phyloP scores from a whole-genome alignment of 2,329 filamentous ascomycete species.

The Aspergillus ochraceoroseus region DNA sequence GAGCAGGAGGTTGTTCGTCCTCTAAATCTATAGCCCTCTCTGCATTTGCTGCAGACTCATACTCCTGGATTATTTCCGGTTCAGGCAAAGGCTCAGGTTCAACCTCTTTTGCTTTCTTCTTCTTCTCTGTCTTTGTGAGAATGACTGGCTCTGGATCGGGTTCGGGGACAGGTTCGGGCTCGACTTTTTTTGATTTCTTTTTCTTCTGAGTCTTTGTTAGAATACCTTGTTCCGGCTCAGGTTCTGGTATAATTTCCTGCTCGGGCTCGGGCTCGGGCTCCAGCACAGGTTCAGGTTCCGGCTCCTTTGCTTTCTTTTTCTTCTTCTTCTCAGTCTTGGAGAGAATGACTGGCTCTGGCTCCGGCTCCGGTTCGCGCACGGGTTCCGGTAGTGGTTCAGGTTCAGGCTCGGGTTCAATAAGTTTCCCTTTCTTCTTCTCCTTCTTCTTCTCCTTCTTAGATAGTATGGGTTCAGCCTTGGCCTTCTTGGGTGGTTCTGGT shows the following conservation, averaged over 20 bases:
- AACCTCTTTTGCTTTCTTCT: constrained; percentile 20
- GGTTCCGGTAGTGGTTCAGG: constrained; percentile 8
- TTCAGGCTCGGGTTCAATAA: constrained; percentile 18
- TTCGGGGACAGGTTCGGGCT: constrained; percentile 30
- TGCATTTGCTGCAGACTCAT: constrained; percentile 16
- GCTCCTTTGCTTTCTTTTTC: constrained; percentile 19
- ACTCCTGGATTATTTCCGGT: constrained; percentile 17
- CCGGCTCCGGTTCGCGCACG: not conserved
- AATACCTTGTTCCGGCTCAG: constrained; percentile 22
- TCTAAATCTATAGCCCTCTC: constrained; percentile 19
- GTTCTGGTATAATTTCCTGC: constrained; percentile 29
- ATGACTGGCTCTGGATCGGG: constrained; percentile 29
- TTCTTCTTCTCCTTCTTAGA: constrained; percentile 23
- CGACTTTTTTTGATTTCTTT: constrained; percentile 24
- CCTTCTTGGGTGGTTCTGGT: constrained; percentile 32
- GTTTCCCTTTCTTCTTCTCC: constrained; percentile 16
- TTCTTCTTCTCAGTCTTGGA: constrained; percentile 19
- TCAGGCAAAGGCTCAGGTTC: constrained; percentile 29
- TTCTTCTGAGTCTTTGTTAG: constrained; percentile 29
- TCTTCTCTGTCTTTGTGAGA: constrained; percentile 25
- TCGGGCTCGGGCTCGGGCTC: constrained; percentile 22
- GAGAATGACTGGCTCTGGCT: not conserved
- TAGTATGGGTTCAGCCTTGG: too few species aligned
- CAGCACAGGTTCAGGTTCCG: constrained; percentile 27
- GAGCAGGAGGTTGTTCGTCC: constrained; percentile 26